Base-by-base conservation (phyloP, 352 stramenopile genomes). In the Globisporangium sylvaticum region DNA sequence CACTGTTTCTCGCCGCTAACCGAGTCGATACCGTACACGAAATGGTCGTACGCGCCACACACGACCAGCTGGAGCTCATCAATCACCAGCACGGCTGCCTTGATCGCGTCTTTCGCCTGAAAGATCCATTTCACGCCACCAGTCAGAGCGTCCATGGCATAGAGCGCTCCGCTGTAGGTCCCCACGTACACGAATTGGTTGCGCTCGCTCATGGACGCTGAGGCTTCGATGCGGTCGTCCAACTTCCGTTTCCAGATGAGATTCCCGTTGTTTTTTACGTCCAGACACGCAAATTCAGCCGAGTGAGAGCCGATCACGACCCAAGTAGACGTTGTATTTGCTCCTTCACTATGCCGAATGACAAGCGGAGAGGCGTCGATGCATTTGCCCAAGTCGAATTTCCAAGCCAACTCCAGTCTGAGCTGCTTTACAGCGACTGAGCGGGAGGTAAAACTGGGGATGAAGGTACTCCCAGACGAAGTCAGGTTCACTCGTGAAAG, bases 351-450 rank as follows among this genome's bases (percentile, higher is more conserved):
- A 34, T 57, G 69, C 22, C 74, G 61, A 46, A 88, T 64, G 25
- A 91, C 65, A 3, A 89, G 66, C 6, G 82, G 83, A 22, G 83
- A 91, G 10, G 83, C 83, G 48, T 91, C 83, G 18, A 91, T 80
- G 58, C 83, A 91, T 37, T 89, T 88, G 9, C 61, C 50, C 25
- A 91, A 60, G 72, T 91, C 65, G 1, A 78, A 65, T 50, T 59
- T 37, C 67, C 77, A 88, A 4, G 39, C 34, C 9, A 78, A 31
- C 20, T 58, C 8, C 48, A 81, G 12, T 15, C 15, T 46, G 42
- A 68, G 25, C 32, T 50, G 46, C 24, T 50, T 2, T 24, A 39
- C 34, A 62, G 46, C 27, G 53, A 1, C 0, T n/a, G 44, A 25
- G 37, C 4, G 53, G 12, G 58, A 15, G 60, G 59, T 68, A 48